phyloP scores from a whole-genome alignment of 1,284 basidiomycete genomes.

The Ustilago tritici region DNA sequence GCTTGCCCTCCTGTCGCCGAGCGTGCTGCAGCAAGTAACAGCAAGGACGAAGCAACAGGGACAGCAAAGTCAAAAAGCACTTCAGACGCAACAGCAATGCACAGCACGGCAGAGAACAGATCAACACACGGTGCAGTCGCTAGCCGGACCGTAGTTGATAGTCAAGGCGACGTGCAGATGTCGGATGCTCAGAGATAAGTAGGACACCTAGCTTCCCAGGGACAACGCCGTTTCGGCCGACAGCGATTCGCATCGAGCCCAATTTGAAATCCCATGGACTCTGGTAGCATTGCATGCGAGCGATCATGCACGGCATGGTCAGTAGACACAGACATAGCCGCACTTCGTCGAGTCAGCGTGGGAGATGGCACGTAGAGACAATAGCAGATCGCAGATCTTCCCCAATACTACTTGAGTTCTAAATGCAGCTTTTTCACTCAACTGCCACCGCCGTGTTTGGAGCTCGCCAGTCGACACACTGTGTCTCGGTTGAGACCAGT shows the following conservation, averaged over 20 bases:
- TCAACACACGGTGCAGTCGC: constrained; percentile 1
- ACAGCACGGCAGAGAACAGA: background rate
- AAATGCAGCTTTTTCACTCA: background rate
- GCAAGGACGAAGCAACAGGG: background rate
- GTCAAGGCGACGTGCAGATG: constrained; percentile 46
- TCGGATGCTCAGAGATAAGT: constrained; percentile 16
- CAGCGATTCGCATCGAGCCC: background rate
- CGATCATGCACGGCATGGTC: background rate
- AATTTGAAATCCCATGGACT: background rate
- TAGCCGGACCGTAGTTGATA: constrained; percentile 10
- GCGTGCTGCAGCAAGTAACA: background rate
- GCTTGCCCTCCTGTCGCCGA: background rate
- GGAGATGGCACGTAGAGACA: background rate
- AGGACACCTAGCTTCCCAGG: background rate
- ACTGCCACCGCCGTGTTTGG: background rate
- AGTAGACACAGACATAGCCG: background rate
- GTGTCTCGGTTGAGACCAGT: background rate
- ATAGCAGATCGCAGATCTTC: background rate
- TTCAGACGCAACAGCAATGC: background rate
- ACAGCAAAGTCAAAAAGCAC: background rate
- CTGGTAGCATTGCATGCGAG: background rate
- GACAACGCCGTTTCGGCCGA: background rate
- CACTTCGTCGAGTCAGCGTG: background rate
- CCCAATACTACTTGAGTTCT: background rate
- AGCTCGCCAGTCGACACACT: background rate